phyloP scores from a whole-genome alignment of 192 early-diverging fungal species.

The Diversispora epigaea region DNA sequence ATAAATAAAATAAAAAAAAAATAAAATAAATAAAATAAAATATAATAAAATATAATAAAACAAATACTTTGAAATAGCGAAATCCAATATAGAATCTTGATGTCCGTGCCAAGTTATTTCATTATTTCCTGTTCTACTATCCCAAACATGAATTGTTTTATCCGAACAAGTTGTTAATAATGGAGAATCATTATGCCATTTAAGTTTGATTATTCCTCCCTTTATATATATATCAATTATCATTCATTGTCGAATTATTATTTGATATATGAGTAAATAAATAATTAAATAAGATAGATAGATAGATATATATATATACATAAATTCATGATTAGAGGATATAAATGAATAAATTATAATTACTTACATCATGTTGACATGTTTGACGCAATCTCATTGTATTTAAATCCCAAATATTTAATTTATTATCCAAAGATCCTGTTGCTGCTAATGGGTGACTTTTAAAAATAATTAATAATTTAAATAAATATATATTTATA shows the following conservation, averaged over 20 bases:
- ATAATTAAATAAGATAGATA: neutral
- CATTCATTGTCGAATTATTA: too few relatives aligned
- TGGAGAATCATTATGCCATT: conserved; percentile 70
- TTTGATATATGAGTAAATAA: too few relatives aligned
- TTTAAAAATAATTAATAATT: conserved; percentile 16
- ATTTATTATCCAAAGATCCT: conserved; percentile 81
- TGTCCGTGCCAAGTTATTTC: conserved; percentile 79
- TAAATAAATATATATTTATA: neutral
- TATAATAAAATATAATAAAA: neutral
- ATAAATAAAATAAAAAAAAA: neutral
- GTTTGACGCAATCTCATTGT: conserved; percentile 80
- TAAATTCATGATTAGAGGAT: conserved; percentile 12
- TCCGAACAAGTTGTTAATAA: conserved; percentile 76
- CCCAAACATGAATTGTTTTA: conserved; percentile 83
- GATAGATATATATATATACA: too few relatives aligned
- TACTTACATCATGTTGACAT: conserved; percentile 68
- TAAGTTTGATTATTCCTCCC: conserved; percentile 80
- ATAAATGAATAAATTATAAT: neutral
- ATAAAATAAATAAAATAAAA: conserved; percentile 1
- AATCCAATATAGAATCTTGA: conserved; percentile 80
- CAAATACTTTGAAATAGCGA: conserved; percentile 64
- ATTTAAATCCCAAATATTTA: conserved; percentile 92
- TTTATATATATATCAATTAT: conserved; percentile 22
- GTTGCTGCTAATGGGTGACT: conserved; percentile 75
- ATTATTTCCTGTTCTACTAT: conserved; percentile 82